phyloP scores from a whole-genome alignment of 2,329 filamentous ascomycete species.

The Apiospora marii region DNA sequence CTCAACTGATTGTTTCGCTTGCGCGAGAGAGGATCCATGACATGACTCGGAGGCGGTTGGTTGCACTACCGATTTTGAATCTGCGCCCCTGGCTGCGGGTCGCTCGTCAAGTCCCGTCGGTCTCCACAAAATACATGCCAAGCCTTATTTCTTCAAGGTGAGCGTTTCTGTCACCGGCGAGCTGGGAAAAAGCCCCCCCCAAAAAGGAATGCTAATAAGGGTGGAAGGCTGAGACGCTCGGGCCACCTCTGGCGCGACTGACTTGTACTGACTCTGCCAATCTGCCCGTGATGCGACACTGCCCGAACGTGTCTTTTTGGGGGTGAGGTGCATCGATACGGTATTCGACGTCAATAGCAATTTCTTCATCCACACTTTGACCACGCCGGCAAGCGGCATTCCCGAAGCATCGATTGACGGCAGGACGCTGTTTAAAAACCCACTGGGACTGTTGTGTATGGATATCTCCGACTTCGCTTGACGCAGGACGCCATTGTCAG shows the following conservation, averaged over 20 bases:
- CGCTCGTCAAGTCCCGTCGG: slow-evolving; percentile 16
- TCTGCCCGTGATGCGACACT: slow-evolving; percentile 11
- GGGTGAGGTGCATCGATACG: background rate
- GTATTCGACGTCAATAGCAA: background rate
- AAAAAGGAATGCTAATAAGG: background rate
- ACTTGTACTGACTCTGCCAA: background rate
- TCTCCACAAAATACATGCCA: background rate
- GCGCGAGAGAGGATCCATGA: background rate
- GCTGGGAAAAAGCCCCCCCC: background rate
- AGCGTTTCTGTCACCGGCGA: slow-evolving; percentile 11
- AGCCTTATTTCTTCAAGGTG: slow-evolving; percentile 19
- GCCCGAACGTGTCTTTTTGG: slow-evolving; percentile 12
- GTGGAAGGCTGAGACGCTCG: background rate
- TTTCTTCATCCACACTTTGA: background rate
- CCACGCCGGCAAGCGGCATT: background rate
- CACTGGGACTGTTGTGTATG: slow-evolving; percentile 13
- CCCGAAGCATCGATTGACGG: slow-evolving; percentile 2
- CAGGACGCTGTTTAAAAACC: background rate
- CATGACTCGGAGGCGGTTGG: slow-evolving; percentile 18
- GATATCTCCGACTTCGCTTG: slow-evolving; percentile 15
- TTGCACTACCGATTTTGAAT: slow-evolving; percentile 19
- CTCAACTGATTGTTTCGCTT: background rate
- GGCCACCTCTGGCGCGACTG: slow-evolving; percentile 7
- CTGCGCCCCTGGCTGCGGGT: slow-evolving; percentile 19
- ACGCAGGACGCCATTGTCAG: slow-evolving; percentile 17